Evolutionary conservation across 805 yeast genomes (phyloP), one percentile per base, ranked within the genome.

Genomic region (Naumovozyma baii): DNA sequence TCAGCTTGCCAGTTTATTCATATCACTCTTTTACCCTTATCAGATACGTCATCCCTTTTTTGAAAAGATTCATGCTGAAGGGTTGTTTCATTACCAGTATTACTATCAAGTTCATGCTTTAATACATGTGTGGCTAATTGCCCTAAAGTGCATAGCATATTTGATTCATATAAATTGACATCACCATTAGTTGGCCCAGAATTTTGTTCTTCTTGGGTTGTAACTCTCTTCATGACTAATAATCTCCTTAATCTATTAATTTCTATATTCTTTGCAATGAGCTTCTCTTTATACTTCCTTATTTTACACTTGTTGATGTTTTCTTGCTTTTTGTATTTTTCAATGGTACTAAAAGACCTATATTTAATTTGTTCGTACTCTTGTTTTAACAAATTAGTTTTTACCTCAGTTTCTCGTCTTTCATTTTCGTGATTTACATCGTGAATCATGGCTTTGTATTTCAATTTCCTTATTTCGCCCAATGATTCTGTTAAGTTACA

Each of bases 101-200:
- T 46, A 25, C 44, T 48, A 29, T 44, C 48, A 22, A 39, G 40
- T 14, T 29, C 31, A 38, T 64, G 67, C 26, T 63, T 60, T 25
- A 71, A 49, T 1, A 69, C 75, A 45, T 73, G 78, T 35, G 73
- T 64, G 4, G 79, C 79, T 38, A 74, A 57, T 45, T 72, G 49
- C 13, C 77, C 78, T 35, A 74, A 57, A 0, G 78, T 70, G 31
- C 68, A 68, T 34, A 73, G 44, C 60, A 68, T 67, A 30, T 51
- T 22, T 22, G 26, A 7, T 10, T 22, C 26, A 22, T 7, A 7
- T 7, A 22, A 10, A 22, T 10, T 22, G 7, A 7, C 10, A 7
- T 7, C 10, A 7, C 26, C 26, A 22, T 7, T 7, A 22, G 9
- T 10, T 7, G 26, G 7, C 7, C 7, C 26, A 7, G 7, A 7